phyloP scores from a whole-genome alignment of 2,329 filamentous ascomycete species.

The Aureobasidium sp. region DNA sequence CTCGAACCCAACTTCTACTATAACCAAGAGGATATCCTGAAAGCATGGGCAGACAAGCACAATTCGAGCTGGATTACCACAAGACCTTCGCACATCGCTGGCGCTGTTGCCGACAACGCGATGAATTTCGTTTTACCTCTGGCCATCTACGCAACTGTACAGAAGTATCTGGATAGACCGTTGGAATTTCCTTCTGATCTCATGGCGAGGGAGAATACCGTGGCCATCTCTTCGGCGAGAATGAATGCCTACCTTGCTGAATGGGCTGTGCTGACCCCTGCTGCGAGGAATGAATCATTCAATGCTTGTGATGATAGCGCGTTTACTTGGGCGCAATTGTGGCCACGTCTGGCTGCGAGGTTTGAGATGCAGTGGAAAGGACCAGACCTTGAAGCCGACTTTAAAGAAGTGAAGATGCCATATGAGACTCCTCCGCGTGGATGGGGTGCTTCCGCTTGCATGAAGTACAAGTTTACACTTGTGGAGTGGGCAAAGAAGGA shows the following conservation, averaged over 20 bases:
- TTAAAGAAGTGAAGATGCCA: background rate
- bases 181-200: constrained; percentile 42
- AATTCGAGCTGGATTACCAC: constrained; percentile 41
- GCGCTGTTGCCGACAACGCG: constrained; percentile 42
- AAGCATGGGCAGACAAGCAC: constrained; percentile 35
- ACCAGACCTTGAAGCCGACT: background rate
- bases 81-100: constrained; percentile 44
- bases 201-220: constrained; percentile 38
- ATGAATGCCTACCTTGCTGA: constrained; percentile 45
- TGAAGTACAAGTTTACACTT: constrained; percentile 10
- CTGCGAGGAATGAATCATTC: constrained; percentile 41
- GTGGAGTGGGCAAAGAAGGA: constrained; percentile 3
- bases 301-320: constrained; percentile 42
- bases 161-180: constrained; percentile 35
- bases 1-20: constrained; percentile 51
- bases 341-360: constrained; percentile 13
- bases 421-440: background rate
- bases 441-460: background rate
- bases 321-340: constrained; percentile 40
- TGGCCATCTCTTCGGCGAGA: constrained; percentile 38
- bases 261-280: constrained; percentile 39
- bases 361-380: background rate
- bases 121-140: constrained; percentile 46
- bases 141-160: constrained; percentile 45
- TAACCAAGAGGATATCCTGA: constrained; percentile 45